Base-by-base conservation (phyloP, 2,329 filamentous ascomycete species). In the Ceratocystis albifundus region DNA sequence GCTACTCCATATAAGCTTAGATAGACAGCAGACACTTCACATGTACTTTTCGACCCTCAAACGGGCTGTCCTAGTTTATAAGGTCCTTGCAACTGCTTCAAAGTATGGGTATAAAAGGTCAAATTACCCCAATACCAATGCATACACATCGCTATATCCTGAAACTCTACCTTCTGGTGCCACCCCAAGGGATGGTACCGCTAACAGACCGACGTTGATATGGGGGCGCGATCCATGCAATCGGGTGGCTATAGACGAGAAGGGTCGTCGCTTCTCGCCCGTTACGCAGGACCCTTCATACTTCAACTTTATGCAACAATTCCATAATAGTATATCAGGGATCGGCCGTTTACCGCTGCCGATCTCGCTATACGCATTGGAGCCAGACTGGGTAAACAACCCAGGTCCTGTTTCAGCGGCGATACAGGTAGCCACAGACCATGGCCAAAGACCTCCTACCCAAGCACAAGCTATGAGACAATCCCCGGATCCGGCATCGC, bases 201-300 rank as follows among this genome's bases (percentile, higher is more conserved):
- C 50, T 5, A 30, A 20, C 15, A 5, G 4, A 7, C 17, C 8
- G 0, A 32, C 4, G n/a, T 41, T 64, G 10, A 44, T 25, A 20
- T 65, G 64, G 64, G 64, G 55, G 22, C 64, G 64, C 10, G 64
- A 65, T 48, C 64, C 53, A 1, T 65, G 64, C 45, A 55, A 65
- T 17, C 55, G 57, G 10, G 22, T 12, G 15, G 53, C 55, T 4
- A 65, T 65, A 25, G 25, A 22, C 17, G 64, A 65, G 15, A 55
- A 45, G n/a, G 10, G n/a, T 15, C n/a, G 28, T 22, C 64, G 64
- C 10, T 65, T 61, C 36, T 55, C 22, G 6, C 17, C 32, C 6
- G 44, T 65, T 17, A 48, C 55, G 20, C 64, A 65, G 36, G 28
- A 50, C 44, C 15, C 55, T 36, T 28, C n/a, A 28, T 48, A 32